These are phyloP conservation scores for Chernovozyma aurita DNA, from an alignment of 1,139 yeast species.

Conservation along the genomic window DNA sequence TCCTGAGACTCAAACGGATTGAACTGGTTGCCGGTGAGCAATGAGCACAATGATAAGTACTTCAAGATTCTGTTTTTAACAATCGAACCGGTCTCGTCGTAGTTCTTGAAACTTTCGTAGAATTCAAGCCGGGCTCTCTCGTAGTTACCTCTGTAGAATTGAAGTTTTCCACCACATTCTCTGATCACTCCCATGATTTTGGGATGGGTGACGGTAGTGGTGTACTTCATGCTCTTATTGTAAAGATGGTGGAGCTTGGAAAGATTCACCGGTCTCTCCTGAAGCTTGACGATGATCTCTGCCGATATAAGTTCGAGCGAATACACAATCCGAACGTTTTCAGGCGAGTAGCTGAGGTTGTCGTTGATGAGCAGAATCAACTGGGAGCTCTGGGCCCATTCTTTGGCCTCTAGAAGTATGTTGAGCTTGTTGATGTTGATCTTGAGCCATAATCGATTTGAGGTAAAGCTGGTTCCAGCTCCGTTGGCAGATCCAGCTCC, in stretches of 20 bases:
- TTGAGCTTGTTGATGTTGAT: slow-evolving; percentile 50
- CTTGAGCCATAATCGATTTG: slow-evolving; percentile 49
- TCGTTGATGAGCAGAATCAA: slow-evolving; percentile 39
- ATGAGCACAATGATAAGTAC: slow-evolving; percentile 59
- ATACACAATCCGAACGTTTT: slow-evolving; percentile 41
- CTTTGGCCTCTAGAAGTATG: slow-evolving; percentile 36
- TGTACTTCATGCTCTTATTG: slow-evolving; percentile 41
- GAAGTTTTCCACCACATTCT: slow-evolving; percentile 72
- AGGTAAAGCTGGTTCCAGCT: no score
- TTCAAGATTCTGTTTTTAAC: slow-evolving; percentile 53
- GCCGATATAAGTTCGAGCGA: slow-evolving; percentile 62
- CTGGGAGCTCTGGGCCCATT: slow-evolving; percentile 30
- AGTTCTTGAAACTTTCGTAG: slow-evolving; percentile 69
- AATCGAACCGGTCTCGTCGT: slow-evolving; percentile 73
- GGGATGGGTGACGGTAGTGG: slow-evolving; percentile 73
- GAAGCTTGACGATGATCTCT: slow-evolving; percentile 52
- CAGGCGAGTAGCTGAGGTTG: slow-evolving; percentile 36
- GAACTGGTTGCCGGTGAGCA: slow-evolving; percentile 59
- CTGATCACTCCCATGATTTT: slow-evolving; percentile 63
- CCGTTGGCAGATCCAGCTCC: not conserved
- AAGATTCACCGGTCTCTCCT: slow-evolving; percentile 22
- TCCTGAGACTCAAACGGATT: slow-evolving; percentile 66
- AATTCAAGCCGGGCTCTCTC: slow-evolving; percentile 60
- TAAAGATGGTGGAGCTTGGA: slow-evolving; percentile 45
- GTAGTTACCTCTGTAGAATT: slow-evolving; percentile 58